A percentile compares a stretch with the other conserved stretches of the same genome.
These are phyloP conservation scores for Cyclostephanos tholiformis DNA, from an alignment of 108 stramenopile species.

Conservation along the genomic window DNA sequence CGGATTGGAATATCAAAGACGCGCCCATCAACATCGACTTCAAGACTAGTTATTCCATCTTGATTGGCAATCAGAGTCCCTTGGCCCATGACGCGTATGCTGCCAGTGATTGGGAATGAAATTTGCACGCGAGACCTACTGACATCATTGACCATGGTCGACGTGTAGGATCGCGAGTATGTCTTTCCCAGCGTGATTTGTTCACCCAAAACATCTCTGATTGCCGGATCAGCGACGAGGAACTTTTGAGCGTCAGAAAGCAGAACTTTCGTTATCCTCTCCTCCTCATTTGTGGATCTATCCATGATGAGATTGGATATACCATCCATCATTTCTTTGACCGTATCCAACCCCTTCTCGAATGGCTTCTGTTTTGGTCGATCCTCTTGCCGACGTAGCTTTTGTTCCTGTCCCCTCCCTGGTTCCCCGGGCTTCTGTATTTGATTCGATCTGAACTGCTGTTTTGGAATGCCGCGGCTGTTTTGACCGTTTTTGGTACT, in stretches of 20 bases:
- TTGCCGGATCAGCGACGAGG: slow-evolving; percentile 19
- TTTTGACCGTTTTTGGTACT: background rate
- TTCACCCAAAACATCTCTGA: slow-evolving; percentile 11
- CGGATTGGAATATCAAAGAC: slow-evolving; percentile 6
- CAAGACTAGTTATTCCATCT: slow-evolving; percentile 6
- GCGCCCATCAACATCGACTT: slow-evolving; percentile 15
- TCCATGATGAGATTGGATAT: background rate
- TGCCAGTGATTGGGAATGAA: background rate
- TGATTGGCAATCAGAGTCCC: slow-evolving; percentile 9
- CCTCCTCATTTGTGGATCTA: slow-evolving; percentile 2
- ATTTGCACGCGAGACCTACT: slow-evolving; percentile 12
- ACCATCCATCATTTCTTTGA: background rate
- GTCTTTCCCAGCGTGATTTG: slow-evolving; percentile 8
- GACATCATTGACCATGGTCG: slow-evolving; percentile 26
- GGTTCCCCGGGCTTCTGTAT: background rate
- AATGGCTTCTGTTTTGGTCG: background rate
- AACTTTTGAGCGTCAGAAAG: slow-evolving; percentile 11
- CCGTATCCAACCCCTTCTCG: background rate
- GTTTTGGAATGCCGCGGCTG: background rate
- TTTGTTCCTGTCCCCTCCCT: background rate
- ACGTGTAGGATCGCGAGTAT: background rate
- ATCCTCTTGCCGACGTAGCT: background rate
- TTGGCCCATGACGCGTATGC: background rate
- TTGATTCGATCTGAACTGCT: background rate
- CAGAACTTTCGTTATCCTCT: background rate